phyloP scores from a whole-genome alignment of 2,329 filamentous ascomycete genomes.

The Colletotrichum aenigma region DNA sequence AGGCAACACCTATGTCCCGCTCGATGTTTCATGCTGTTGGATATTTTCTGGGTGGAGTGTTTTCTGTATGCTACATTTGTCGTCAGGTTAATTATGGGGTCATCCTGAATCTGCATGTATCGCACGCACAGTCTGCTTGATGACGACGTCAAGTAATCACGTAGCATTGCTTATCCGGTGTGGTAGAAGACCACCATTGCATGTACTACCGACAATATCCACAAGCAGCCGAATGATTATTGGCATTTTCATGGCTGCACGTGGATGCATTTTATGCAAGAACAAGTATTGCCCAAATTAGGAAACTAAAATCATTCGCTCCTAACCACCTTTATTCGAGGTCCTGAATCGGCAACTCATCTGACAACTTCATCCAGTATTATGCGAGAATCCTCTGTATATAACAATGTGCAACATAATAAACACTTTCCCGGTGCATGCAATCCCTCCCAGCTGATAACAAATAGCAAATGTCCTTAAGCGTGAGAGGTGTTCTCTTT shows the following conservation, averaged over 20 bases:
- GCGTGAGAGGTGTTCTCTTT: background rate
- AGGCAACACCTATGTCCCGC: background rate
- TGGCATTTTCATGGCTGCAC: background rate
- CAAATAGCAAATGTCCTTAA: background rate
- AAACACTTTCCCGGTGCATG: background rate
- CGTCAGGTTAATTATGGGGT: background rate
- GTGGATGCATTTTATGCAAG: background rate
- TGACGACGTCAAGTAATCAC: background rate
- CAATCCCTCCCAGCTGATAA: background rate
- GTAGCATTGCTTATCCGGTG: background rate
- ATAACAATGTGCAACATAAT: background rate
- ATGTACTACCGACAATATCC: background rate
- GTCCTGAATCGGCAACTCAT: background rate
- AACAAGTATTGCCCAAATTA: background rate
- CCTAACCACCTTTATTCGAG: background rate
- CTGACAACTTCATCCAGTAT: conserved; percentile 1
- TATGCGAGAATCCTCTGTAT: conserved; percentile 3
- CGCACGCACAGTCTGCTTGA: background rate
- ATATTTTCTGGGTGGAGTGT: background rate
- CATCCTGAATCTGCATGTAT: background rate
- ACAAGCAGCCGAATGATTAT: background rate
- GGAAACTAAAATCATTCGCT: background rate
- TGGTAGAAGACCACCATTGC: background rate
- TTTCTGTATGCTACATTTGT: background rate
- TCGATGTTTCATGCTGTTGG: background rate